Base-by-base conservation (phyloP, 768 basidiomycete genomes). In the Mycena vulgaris region DNA sequence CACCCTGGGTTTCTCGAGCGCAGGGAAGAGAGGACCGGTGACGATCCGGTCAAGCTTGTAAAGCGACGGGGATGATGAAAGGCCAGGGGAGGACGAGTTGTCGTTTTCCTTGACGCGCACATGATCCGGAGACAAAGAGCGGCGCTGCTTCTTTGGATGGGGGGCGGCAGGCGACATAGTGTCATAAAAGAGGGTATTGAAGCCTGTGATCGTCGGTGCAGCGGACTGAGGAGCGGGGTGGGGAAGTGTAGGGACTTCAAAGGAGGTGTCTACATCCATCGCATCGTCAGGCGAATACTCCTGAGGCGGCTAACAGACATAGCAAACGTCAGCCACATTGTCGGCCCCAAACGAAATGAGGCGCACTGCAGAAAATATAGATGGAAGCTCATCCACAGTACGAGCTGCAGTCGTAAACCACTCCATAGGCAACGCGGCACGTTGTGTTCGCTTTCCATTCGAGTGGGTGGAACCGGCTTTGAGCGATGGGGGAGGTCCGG, bases 231-330 rank as follows among this genome's bases (percentile, higher is more conserved):
- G 85, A 39, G 78, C 79, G 68, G 70, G 71, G 53, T 71, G 65
- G 31, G 74, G 75, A 45, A 78, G 75, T 61, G 79, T 66, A 75
- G 82, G 78, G 55, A 83, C 80, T 52, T 79, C 77, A 68, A 83
- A 86, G 23, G 88, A 88, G 21, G 87, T 86, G 77, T 95, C 94
- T 39, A 95, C 87, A 72, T 95, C 94, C 94, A 95, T 95, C 33
- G 90, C 91, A 79, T 93, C 86, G 73, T 89, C 88, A 48, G 81
- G 82, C 31, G 87, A 84, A 58, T 88, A 86, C 49, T 80, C 77
- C 69, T 81, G 80, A 21, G 82, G 81, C 58, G 80, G 82, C 83
- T 86, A 77, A 77, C 77, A 75, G 40, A 52, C 39, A 72, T 19
- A 45, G 16, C 28, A 25, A 55, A 55, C 49, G 66, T 69, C 55